Conservation (phyloP, 495 filamentous ascomycete genomes). For the Hypoxylon crocopeplum region DNA sequence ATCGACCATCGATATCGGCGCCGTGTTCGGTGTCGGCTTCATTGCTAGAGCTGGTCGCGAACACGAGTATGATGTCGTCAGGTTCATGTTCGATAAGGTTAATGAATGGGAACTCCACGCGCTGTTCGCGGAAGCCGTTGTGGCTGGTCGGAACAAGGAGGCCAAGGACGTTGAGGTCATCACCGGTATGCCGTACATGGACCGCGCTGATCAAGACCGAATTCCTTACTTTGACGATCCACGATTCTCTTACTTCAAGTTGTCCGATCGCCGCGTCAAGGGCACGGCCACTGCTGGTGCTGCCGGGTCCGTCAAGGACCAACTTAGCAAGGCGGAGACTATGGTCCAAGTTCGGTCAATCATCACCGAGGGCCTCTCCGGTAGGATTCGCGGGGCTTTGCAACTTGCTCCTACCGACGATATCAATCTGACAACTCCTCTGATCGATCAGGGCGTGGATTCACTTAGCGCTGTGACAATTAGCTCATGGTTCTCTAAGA, state of each 20-base stretch:
- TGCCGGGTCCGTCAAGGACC: neutral
- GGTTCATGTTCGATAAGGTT: no score
- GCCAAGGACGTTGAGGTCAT: neutral
- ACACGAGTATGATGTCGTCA: no score
- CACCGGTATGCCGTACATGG: neutral
- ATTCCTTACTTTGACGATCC: neutral
- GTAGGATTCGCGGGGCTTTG: neutral
- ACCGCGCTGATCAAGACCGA: neutral
- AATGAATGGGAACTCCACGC: no score
- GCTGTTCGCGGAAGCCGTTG: neutral
- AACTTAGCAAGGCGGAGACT: no score
- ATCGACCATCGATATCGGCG: slow-evolving; percentile 49
- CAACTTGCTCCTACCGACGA: neutral
- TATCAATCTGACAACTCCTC: neutral
- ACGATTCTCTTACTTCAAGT: neutral
- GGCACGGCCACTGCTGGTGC: neutral
- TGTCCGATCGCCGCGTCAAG: neutral
- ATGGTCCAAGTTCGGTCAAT: neutral
- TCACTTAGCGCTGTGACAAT: neutral
- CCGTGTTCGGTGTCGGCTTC: slow-evolving; percentile 54
- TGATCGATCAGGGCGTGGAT: neutral
- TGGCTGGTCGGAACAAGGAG: neutral
- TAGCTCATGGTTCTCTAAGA: neutral
- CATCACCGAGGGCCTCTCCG: neutral
- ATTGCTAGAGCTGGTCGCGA: slow-evolving; percentile 40